Evolutionary conservation across 371 early-diverging fungal genomes (phyloP).

Genomic region (Astathelohania contejeani): DNA sequence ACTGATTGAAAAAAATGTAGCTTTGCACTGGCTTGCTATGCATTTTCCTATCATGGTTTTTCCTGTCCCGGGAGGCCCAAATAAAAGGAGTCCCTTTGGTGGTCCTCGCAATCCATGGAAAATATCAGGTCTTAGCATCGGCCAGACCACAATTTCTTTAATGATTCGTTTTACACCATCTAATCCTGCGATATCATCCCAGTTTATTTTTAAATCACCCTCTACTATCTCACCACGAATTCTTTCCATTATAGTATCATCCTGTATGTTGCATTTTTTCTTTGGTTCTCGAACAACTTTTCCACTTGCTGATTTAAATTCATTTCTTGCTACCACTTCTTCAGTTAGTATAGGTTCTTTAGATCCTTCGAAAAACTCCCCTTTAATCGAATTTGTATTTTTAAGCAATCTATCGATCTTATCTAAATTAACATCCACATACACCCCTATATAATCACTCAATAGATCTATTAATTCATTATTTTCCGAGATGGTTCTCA

Average conservation of each 20-base stretch:
- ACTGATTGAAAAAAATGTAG: conserved; percentile 73
- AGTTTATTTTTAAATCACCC: conserved; percentile 30
- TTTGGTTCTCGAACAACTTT: conserved; percentile 2
- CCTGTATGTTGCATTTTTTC: conserved; percentile 12
- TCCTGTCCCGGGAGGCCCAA: conserved; percentile 60
- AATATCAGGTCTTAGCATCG: conserved; percentile 66
- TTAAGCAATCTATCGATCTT: conserved; percentile 18
- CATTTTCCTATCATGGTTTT: conserved; percentile 78
- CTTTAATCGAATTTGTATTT: conserved; percentile 8
- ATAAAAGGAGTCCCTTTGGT: conserved; percentile 59
- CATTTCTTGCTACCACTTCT: not conserved
- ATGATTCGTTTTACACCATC: conserved; percentile 66
- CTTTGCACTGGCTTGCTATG: conserved; percentile 71
- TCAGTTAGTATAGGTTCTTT: too few relatives aligned
- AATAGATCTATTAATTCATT: conserved; percentile 24
- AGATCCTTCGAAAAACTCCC: too few relatives aligned
- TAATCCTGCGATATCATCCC: conserved; percentile 78
- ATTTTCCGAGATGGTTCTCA: conserved; percentile 23
- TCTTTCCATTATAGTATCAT: conserved; percentile 32
- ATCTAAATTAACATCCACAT: conserved; percentile 12
- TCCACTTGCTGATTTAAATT: conserved; percentile 3
- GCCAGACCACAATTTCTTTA: conserved; percentile 62
- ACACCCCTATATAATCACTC: conserved; percentile 13
- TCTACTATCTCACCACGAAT: conserved; percentile 44
- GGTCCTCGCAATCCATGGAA: conserved; percentile 67